Evolutionary conservation across 1,284 basidiomycete species (phyloP).

Genomic region (Trametes polyzona): DNA sequence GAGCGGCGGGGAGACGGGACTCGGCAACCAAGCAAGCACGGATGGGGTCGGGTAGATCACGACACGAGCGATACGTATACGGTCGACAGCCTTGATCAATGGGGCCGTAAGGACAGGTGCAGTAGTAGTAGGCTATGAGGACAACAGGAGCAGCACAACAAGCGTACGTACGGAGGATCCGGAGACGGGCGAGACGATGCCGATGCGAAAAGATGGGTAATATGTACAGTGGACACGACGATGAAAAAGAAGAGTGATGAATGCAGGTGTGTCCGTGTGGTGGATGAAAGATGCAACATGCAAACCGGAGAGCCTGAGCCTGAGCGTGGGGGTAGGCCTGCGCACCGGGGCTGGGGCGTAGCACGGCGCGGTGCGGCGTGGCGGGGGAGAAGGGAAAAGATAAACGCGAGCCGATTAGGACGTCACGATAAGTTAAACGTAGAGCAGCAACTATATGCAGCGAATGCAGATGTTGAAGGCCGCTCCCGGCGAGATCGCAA

Average conservation of each 20-base stretch:
- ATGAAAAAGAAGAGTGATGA: neutral
- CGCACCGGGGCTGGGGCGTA: neutral
- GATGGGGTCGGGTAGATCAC: too few species aligned
- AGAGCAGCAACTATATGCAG: constrained; percentile 24
- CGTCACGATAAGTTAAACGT: constrained; percentile 28
- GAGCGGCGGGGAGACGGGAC: too few species aligned
- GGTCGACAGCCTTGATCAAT: too few species aligned
- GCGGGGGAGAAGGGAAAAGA: constrained; percentile 1
- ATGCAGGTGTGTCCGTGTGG: neutral
- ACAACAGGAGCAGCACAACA: neutral
- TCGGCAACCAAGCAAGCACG: too few species aligned
- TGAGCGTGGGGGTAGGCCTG: neutral
- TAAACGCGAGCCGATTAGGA: constrained; percentile 26
- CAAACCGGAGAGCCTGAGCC: neutral
- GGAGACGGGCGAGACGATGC: neutral
- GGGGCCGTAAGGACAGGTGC: too few species aligned
- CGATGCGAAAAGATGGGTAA: neutral
- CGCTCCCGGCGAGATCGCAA: constrained; percentile 10
- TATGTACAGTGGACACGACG: constrained; percentile 8
- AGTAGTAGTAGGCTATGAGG: too few species aligned
- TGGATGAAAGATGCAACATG: neutral
- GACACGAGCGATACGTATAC: too few species aligned
- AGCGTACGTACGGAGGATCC: constrained; percentile 2
- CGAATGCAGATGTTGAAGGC: constrained; percentile 10
- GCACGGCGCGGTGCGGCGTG: neutral